Evolutionary conservation across 768 basidiomycete genomes (phyloP).

Genomic region (Tubosaeta sp.): DNA sequence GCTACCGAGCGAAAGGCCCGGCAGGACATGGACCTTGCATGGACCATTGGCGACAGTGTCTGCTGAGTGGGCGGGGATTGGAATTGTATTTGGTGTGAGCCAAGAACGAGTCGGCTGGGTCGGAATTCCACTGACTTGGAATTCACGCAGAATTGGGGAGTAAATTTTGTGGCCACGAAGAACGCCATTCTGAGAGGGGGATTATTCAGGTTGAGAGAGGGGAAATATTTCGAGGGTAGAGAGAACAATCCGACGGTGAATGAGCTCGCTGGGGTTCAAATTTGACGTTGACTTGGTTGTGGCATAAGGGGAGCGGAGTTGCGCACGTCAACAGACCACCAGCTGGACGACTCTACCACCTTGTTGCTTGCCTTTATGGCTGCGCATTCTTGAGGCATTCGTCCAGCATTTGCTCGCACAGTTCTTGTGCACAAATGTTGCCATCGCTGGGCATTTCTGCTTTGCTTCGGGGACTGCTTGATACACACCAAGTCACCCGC

Average conservation of each 20-base stretch:
- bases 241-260: no score
- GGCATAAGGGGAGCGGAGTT: not conserved
- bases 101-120: no score
- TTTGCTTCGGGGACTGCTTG: conserved; percentile 4
- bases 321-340: not conserved
- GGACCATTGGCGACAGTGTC: no score
- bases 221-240: no score
- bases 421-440: conserved; percentile 6
- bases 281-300: not conserved
- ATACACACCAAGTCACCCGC: conserved; percentile 1
- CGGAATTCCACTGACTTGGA: no score
- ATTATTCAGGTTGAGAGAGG: not conserved
- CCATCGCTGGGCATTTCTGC: not conserved
- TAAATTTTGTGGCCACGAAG: not conserved
- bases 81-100: no score
- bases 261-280: not conserved
- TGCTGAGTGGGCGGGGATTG: no score
- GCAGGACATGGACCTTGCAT: no score
- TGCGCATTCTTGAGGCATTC: not conserved
- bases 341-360: not conserved
- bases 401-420: conserved; percentile 1
- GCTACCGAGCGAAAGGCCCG: no score
- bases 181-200: not conserved
- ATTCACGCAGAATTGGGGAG: no score
- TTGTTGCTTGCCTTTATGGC: not conserved